Evolutionary conservation across 352 stramenopile species (phyloP).

Genomic region (Aphanomyces stellatus): DNA sequence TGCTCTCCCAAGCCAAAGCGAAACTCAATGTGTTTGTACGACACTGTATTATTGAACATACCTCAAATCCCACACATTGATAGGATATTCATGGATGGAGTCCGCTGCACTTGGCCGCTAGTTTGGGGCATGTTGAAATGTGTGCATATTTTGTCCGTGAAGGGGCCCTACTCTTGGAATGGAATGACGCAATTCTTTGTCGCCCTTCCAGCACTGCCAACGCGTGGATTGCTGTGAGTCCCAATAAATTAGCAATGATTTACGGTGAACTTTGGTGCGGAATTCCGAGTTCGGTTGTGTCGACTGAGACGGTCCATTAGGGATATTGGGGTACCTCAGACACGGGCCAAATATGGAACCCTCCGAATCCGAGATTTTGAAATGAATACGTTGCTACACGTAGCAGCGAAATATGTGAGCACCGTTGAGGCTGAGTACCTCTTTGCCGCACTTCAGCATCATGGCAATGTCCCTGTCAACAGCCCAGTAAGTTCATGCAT

Average conservation of each 20-base stretch:
- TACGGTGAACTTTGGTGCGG: conserved; percentile 37
- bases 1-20: conserved; percentile 32
- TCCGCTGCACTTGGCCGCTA: conserved; percentile 35
- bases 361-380: conserved; percentile 42
- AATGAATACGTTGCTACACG: conserved; percentile 49
- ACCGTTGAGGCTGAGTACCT: conserved; percentile 41
- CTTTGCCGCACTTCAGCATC: conserved; percentile 31
- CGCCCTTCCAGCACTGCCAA: neutral
- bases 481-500: conserved; percentile 25
- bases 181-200: conserved; percentile 18
- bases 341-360: conserved; percentile 35
- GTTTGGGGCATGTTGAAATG: conserved; percentile 35
- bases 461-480: conserved; percentile 34
- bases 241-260: conserved; percentile 34
- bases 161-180: conserved; percentile 23
- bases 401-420: conserved; percentile 31
- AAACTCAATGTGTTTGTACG: conserved; percentile 28
- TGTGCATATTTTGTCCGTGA: conserved; percentile 29
- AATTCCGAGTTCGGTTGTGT: neutral
- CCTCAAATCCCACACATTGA: neutral
- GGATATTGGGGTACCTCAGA: conserved; percentile 28
- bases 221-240: conserved; percentile 34
- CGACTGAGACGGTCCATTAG: conserved; percentile 19
- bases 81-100: conserved; percentile 39
- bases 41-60: neutral